These are phyloP conservation scores for Omphalea diandra DNA, from an alignment of 441 rosid genomes.

Conservation along the genomic window DNA sequence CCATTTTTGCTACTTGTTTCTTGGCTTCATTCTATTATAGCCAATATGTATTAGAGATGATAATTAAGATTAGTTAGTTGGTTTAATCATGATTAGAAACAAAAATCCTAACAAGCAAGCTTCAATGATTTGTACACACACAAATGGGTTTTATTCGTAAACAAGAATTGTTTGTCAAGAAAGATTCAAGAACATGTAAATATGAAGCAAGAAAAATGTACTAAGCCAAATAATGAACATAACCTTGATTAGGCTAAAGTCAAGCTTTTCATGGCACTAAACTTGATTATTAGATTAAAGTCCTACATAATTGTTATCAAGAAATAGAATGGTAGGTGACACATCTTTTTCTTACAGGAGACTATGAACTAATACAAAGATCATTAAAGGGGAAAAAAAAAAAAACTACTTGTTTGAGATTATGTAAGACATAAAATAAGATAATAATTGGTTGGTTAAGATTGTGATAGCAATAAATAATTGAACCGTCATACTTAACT, in stretches of 20 bases:
- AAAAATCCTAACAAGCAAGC: too few relatives aligned
- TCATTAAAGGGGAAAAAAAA: background rate
- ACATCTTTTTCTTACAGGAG: background rate
- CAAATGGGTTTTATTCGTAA: background rate
- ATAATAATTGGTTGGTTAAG: slow-evolving; percentile 6
- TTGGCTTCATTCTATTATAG: too few relatives aligned
- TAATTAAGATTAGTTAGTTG: too few relatives aligned
- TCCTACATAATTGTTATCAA: background rate
- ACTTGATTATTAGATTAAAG: too few relatives aligned
- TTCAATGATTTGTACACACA: too few relatives aligned
- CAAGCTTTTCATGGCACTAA: background rate
- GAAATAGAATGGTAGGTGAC: slow-evolving; percentile 5
- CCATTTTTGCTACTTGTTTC: background rate
- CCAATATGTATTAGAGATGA: too few relatives aligned
- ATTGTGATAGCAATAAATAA: slow-evolving; percentile 3
- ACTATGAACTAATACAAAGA: background rate
- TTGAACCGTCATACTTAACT: slow-evolving; percentile 11
- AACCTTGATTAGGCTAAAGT: slow-evolving; percentile 2
- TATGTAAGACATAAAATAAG: too few relatives aligned
- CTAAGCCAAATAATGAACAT: background rate
- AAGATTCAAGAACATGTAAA: background rate
- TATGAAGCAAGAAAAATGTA: slow-evolving; percentile 9
- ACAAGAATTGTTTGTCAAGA: background rate
- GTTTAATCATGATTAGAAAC: too few relatives aligned
- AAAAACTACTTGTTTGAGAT: too few relatives aligned